phyloP scores from a whole-genome alignment of 176 grass and related monocot genomes.

The Guadua angustifolia region DNA sequence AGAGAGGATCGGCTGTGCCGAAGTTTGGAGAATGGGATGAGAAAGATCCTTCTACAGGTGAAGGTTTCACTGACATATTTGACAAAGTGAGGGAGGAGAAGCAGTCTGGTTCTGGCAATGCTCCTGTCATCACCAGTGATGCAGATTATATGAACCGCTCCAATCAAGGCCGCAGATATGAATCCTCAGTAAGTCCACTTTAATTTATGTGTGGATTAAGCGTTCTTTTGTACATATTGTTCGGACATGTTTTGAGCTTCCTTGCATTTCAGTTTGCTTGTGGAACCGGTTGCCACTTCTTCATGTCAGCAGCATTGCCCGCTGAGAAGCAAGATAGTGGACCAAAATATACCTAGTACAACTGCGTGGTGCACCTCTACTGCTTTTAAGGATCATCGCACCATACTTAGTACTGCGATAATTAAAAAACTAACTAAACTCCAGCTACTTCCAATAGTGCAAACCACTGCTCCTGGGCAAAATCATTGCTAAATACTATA shows the following conservation, averaged over 20 bases:
- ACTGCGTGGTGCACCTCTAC: background rate
- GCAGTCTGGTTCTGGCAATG: conserved; percentile 46
- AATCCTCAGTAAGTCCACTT: conserved; percentile 63
- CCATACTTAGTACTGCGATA: background rate
- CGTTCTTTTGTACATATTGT: background rate
- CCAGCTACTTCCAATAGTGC: background rate
- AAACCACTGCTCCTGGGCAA: background rate
- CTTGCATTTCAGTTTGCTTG: conserved; percentile 2
- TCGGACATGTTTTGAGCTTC: background rate
- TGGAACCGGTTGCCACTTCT: background rate
- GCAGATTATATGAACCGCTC: conserved; percentile 45
- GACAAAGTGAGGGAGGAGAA: conserved; percentile 81
- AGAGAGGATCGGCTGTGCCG: conserved; percentile 75
- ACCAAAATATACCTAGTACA: background rate
- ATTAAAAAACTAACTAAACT: background rate
- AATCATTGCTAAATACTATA: background rate
- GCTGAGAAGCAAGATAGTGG: background rate
- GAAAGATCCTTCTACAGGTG: conserved; percentile 77
- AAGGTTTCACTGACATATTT: conserved; percentile 88
- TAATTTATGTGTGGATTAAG: conserved; percentile 1
- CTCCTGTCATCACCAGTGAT: conserved; percentile 36
- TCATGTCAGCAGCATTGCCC: background rate
- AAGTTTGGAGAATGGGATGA: conserved; percentile 97
- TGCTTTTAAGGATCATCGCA: background rate
- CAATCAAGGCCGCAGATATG: conserved; percentile 51